These are phyloP conservation scores for Chaetomium strumarium DNA, from an alignment of 2,329 filamentous ascomycete species.

Conservation along the genomic window DNA sequence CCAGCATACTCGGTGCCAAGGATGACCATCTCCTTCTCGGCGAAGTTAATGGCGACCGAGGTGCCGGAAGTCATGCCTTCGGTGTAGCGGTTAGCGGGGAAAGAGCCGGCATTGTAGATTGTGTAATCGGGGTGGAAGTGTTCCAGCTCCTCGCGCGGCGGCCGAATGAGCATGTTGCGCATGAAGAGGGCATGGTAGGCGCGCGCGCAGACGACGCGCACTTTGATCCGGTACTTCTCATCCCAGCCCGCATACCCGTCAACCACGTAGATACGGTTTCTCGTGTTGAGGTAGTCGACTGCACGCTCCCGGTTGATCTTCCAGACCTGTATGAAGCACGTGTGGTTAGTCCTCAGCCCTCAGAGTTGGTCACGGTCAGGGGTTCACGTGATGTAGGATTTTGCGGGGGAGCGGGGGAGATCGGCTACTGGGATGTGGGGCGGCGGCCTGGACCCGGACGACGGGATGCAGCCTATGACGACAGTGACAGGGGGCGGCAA, in stretches of 20 bases:
- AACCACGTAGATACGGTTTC: slow-evolving; percentile 97
- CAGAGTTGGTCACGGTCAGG: slow-evolving; percentile 9
- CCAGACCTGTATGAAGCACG: slow-evolving; percentile 68
- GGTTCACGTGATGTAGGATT: slow-evolving; percentile 18
- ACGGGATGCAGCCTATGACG: slow-evolving; percentile 23
- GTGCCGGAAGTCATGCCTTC: slow-evolving; percentile 98
- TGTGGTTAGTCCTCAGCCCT: slow-evolving; percentile 27
- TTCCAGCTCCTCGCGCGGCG: slow-evolving; percentile 83
- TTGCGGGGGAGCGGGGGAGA: slow-evolving; percentile 1
- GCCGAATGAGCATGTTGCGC: slow-evolving; percentile 99
- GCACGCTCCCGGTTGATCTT: slow-evolving; percentile 99
- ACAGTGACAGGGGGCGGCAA: slow-evolving; percentile 16
- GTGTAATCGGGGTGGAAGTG: slow-evolving; percentile 99
- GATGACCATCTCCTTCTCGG: slow-evolving; percentile 99
- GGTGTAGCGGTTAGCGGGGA: slow-evolving; percentile 97
- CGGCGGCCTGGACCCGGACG: slow-evolving; percentile 7
- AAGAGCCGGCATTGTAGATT: slow-evolving; percentile 98
- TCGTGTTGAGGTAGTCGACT: slow-evolving; percentile 97
- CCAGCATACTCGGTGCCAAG: slow-evolving; percentile 97
- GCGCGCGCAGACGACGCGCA: slow-evolving; percentile 95
- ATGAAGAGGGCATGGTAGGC: slow-evolving; percentile 99
- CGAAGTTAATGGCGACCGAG: slow-evolving; percentile 97
- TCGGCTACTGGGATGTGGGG: slow-evolving; percentile 19
- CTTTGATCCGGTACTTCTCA: slow-evolving; percentile 93
- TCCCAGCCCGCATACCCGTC: slow-evolving; percentile 99